Evolutionary conservation across 1,284 basidiomycete species (phyloP), one percentile per base, ranked within the genome.

Genomic region (Trichosporon sp.): DNA sequence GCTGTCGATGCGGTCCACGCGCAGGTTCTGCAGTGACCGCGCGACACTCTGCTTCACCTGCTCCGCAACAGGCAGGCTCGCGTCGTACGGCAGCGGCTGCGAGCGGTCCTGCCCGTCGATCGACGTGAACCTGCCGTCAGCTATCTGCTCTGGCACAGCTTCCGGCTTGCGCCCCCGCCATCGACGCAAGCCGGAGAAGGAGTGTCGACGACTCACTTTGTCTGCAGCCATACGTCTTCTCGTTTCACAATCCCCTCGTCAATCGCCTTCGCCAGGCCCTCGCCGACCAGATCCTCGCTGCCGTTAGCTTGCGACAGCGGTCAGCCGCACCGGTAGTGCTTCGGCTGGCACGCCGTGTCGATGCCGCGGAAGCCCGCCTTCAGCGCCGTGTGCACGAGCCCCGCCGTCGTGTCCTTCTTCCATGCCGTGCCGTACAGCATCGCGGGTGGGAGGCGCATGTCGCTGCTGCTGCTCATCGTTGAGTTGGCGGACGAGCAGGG

Each of bases 231-330:
- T 2, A 91, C 72, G 63, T 88, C 86, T 73, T 89, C 85, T n/a
- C 90, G 86, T 64, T 85, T 84, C 53, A 90, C 84, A 5, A 83
- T 81, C 67, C 89, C 86, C 64, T 88, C 84, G 3, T 80, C 81
- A 66, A 86, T 77, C 6, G 90, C 81, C 42, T 85, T 83, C 51
- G 85, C 79, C 1, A 93, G 82, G 0, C 90, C 92, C 68, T 88
- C 86, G 4, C 92, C 92, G 5, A 92, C 91, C 0, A 92, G 86
- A 73, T 91, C 89, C 77, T 93, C 91, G 64, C 92, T 92, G 70
- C 12, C 21, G 56, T 31, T 15, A 31, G 56, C 47, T 51, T 25
- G 23, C 47, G 47, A 42, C 38, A 3, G 38, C 38, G 38, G 3
- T 42, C 38, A 42, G 38, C 9, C 51, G 21, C 38, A 62, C 58